phyloP scores from a whole-genome alignment of 2,329 filamentous ascomycete species.

The Colletotrichum simmondsii region DNA sequence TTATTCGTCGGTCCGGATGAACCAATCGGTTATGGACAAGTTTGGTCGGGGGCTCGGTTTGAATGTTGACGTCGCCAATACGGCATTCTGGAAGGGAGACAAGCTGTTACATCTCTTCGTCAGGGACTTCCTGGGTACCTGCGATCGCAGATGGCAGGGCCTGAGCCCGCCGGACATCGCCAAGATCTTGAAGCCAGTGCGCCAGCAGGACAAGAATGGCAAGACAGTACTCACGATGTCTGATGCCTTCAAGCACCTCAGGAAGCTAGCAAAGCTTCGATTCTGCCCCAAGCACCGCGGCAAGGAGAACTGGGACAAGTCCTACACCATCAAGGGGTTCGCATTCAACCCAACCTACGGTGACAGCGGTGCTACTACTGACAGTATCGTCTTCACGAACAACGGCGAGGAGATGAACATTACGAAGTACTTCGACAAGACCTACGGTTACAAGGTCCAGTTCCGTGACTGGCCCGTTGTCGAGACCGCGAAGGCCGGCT shows the following conservation, averaged over 20 bases:
- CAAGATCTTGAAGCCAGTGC: constrained; percentile 48
- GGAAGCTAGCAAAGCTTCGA: constrained; percentile 63
- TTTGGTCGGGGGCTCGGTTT: constrained; percentile 74
- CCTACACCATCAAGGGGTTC: constrained; percentile 64
- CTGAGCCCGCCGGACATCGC: constrained; percentile 41
- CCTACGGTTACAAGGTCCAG: constrained; percentile 63
- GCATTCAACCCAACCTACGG: constrained; percentile 57
- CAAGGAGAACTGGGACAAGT: constrained; percentile 55
- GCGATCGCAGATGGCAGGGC: constrained; percentile 46
- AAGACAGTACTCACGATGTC: constrained; percentile 49
- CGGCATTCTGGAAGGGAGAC: constrained; percentile 79
- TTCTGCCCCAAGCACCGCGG: constrained; percentile 67
- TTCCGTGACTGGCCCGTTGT: constrained; percentile 66
- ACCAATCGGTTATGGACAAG: constrained; percentile 59
- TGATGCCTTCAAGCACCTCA: constrained; percentile 65
- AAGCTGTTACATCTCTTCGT: constrained; percentile 46
- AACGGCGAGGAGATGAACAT: constrained; percentile 55
- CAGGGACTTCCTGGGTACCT: constrained; percentile 40
- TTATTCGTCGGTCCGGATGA: constrained; percentile 85
- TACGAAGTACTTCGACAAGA: constrained; percentile 65
- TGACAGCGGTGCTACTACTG: constrained; percentile 57
- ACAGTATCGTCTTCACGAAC: constrained; percentile 63
- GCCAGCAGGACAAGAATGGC: constrained; percentile 35
- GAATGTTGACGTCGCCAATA: constrained; percentile 93
- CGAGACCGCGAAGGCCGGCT: constrained; percentile 62